phyloP scores from a whole-genome alignment of 2,329 filamentous ascomycete species.

The Botrytis hyacinthi region DNA sequence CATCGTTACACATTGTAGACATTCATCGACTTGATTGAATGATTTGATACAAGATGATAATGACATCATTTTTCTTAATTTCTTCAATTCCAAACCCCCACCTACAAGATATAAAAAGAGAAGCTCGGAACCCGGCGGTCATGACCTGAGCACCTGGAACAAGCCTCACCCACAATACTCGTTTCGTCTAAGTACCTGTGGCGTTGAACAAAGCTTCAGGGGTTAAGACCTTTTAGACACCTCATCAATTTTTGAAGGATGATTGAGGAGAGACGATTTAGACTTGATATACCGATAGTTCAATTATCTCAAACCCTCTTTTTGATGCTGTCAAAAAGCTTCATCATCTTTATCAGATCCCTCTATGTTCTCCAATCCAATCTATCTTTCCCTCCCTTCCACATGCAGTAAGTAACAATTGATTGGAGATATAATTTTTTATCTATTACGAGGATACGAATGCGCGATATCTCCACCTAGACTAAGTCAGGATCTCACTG shows the following conservation, averaged over 20 bases:
- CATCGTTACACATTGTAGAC: background rate
- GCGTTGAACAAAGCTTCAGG: background rate
- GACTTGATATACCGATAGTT: background rate
- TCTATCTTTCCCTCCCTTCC: background rate
- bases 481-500: background rate
- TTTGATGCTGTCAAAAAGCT: background rate
- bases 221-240: background rate
- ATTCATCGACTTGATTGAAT: background rate
- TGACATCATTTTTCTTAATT: background rate
- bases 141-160: background rate
- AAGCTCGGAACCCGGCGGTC: background rate
- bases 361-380: background rate
- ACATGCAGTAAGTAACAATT: background rate
- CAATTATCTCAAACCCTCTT: background rate
- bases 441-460: background rate
- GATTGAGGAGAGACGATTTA: background rate
- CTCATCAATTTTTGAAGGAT: background rate
- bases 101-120: background rate
- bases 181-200: background rate
- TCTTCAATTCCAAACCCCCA: background rate
- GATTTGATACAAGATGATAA: background rate
- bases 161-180: background rate
- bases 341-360: background rate
- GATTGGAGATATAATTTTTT: background rate
- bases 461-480: background rate